A percentile compares a stretch with the other conserved stretches of the same genome.
Evolutionary conservation across 1,139 yeast species (phyloP).

Genomic region (Magnusiomyces fungicola): DNA sequence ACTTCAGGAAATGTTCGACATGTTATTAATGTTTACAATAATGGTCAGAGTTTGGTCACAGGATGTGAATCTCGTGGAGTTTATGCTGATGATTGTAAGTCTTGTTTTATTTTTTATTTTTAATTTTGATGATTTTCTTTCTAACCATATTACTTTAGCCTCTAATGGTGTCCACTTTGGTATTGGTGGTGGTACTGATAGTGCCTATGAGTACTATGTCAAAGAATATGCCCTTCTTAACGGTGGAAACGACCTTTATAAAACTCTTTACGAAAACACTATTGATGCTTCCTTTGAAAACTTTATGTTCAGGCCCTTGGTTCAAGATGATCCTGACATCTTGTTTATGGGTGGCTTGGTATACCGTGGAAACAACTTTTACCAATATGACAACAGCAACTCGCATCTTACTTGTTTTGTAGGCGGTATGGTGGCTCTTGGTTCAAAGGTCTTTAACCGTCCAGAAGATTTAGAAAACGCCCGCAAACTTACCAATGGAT

Average conservation of each 20-base stretch:
- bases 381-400: constrained; percentile 27
- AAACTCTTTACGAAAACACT: constrained; percentile 34
- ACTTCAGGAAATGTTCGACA: neutral
- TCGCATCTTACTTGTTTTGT: constrained; percentile 64
- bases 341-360: constrained; percentile 41
- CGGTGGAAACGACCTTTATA: constrained; percentile 37
- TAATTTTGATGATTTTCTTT: neutral
- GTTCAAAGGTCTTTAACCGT: constrained; percentile 48
- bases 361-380: constrained; percentile 34
- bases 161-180: constrained; percentile 21
- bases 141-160: neutral
- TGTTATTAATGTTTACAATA: neutral
- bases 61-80: constrained; percentile 8
- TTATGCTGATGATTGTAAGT: constrained; percentile 6
- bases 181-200: constrained; percentile 60
- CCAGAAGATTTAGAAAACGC: constrained; percentile 52
- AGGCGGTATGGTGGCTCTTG: constrained; percentile 67
- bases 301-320: constrained; percentile 39
- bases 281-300: constrained; percentile 35
- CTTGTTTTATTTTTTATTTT: neutral
- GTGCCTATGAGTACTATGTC: constrained; percentile 61
- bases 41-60: constrained; percentile 6
- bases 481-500: constrained; percentile 56
- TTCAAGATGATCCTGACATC: constrained; percentile 39
- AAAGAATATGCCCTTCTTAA: constrained; percentile 50